Conservation (phyloP, 2,329 filamentous ascomycete species). For the Trichoderma simmonsii region DNA sequence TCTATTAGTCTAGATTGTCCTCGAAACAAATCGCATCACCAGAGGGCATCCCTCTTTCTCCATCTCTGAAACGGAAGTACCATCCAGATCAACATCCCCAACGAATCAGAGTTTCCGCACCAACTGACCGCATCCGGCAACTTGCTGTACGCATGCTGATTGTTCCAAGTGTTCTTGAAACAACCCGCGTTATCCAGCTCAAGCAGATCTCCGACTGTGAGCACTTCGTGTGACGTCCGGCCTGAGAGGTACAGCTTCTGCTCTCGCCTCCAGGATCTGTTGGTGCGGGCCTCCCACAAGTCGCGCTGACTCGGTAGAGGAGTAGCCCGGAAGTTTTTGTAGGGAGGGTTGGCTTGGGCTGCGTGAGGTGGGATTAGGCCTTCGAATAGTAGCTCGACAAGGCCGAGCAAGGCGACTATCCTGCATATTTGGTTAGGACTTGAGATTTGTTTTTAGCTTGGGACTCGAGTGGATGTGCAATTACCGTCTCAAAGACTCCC, state of each 20-base stretch:
- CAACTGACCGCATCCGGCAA: conserved; percentile 6
- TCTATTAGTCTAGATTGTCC: background rate
- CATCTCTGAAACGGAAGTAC: background rate
- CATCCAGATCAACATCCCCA: conserved; percentile 7
- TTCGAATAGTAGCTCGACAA: conserved; percentile 4
- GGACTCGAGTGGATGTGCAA: background rate
- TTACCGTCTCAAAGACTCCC: conserved; percentile 5
- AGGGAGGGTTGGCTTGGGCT: background rate
- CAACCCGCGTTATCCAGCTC: background rate
- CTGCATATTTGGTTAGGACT: background rate
- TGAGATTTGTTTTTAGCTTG: background rate
- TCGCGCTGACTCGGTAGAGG: background rate
- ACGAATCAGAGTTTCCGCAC: conserved; percentile 1
- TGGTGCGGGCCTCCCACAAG: conserved; percentile 4
- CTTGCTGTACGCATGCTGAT: background rate
- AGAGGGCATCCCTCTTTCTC: background rate
- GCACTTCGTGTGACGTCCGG: background rate
- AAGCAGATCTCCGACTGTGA: background rate
- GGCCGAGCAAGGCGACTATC: conserved; percentile 1
- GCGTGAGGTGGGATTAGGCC: conserved; percentile 1
- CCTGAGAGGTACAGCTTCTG: background rate
- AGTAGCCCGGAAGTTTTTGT: background rate
- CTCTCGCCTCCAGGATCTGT: conserved; percentile 3
- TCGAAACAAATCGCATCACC: background rate
- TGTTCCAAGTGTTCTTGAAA: conserved; percentile 2